Evolutionary conservation across 441 rosid genomes (phyloP).

Genomic region (Euphorbia corollata): DNA sequence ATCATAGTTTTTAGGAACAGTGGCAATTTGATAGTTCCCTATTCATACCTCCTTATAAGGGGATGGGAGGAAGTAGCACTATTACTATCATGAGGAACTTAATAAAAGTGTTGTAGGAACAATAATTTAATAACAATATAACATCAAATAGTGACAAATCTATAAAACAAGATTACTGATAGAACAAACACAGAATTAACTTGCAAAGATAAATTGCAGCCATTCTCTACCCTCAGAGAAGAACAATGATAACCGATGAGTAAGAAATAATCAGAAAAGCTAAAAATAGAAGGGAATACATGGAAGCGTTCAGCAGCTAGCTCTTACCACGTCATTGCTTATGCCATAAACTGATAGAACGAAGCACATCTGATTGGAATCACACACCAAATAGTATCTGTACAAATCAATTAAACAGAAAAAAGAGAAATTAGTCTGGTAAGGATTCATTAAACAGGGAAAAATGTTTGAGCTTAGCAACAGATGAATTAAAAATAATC

Average conservation of each 20-base stretch:
- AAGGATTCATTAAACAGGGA: neutral
- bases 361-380: constrained; percentile 50
- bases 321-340: constrained; percentile 41
- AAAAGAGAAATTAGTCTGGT: neutral
- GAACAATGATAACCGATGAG: neutral
- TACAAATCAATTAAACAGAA: constrained; percentile 11
- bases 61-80: too few species aligned
- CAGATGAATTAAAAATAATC: neutral
- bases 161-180: neutral
- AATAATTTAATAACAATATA: too few species aligned
- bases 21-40: too few species aligned
- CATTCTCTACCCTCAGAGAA: neutral
- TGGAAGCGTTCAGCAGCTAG: constrained; percentile 12
- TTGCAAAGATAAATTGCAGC: neutral
- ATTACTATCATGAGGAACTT: too few species aligned
- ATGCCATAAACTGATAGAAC: constrained; percentile 54
- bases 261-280: neutral
- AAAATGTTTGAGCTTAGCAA: neutral
- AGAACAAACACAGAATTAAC: neutral
- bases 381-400: constrained; percentile 63
- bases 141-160: neutral
- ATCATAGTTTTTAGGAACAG: neutral
- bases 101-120: too few species aligned
- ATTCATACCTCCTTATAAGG: too few species aligned
- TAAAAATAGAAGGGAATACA: neutral